A percentile compares a stretch with the other conserved stretches of the same genome.
Conservation (phyloP, 768 basidiomycete species). For the Russula vinacea region DNA sequence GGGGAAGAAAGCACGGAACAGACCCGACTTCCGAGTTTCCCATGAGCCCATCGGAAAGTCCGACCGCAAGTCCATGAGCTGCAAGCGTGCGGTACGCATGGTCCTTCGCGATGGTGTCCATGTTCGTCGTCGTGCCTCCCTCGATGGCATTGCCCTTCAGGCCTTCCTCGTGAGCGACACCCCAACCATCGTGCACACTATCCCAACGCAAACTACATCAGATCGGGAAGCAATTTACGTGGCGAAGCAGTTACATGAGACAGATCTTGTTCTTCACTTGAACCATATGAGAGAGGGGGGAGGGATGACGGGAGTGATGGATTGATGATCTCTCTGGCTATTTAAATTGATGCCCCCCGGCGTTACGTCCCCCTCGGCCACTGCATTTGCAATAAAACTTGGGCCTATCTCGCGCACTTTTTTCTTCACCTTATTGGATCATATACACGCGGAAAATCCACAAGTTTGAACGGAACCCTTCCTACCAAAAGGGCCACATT, state of each 20-base stretch:
- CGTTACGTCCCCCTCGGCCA: background rate
- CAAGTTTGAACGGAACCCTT: background rate
- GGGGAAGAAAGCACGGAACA: conserved; percentile 34
- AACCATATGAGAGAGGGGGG: conserved; percentile 37
- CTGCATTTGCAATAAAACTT: background rate
- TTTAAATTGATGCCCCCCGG: background rate
- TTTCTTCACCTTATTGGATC: background rate
- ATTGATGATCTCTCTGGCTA: background rate
- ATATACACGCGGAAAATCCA: background rate
- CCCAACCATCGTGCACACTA: conserved; percentile 97
- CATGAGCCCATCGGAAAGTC: conserved; percentile 91
- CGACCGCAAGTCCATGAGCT: conserved; percentile 91
- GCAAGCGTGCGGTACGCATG: conserved; percentile 69
- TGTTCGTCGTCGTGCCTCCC: conserved; percentile 78
- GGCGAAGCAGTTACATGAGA: conserved; percentile 56
- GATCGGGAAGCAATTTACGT: background rate
- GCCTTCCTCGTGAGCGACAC: conserved; percentile 62
- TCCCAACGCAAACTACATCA: conserved; percentile 2
- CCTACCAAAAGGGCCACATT: background rate
- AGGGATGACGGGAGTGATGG: background rate
- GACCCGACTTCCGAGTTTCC: conserved; percentile 98
- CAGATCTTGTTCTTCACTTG: conserved; percentile 85
- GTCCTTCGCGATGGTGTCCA: conserved; percentile 81
- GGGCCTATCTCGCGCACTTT: background rate
- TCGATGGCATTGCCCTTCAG: conserved; percentile 87